phyloP scores from a whole-genome alignment of 306 rosid species.

The Vachellia pachyceras region DNA sequence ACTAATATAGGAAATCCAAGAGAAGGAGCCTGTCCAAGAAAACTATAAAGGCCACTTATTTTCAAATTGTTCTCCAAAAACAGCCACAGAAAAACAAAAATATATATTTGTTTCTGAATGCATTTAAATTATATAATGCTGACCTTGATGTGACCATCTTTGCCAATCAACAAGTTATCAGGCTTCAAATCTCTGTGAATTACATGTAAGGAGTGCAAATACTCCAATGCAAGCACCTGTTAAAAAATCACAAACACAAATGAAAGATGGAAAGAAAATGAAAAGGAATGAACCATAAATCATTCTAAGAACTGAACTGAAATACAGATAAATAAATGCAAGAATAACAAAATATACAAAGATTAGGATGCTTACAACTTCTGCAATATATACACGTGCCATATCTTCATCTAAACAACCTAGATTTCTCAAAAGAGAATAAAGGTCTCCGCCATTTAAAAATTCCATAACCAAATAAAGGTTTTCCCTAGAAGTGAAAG shows the following conservation, averaged over 20 bases:
- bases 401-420: slow-evolving; percentile 95
- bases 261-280: slow-evolving; percentile 2
- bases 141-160: slow-evolving; percentile 98
- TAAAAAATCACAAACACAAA: slow-evolving; percentile 6
- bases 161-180: slow-evolving; percentile 93
- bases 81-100: background rate
- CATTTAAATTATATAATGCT: slow-evolving; percentile 36
- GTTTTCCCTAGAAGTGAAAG: slow-evolving; percentile 97
- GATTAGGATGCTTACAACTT: slow-evolving; percentile 72
- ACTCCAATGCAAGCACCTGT: slow-evolving; percentile 98
- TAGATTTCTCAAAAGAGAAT: slow-evolving; percentile 82
- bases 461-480: slow-evolving; percentile 98
- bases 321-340: background rate
- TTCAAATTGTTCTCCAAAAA: background rate
- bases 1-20: background rate
- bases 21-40: background rate
- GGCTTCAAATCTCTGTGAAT: slow-evolving; percentile 99
- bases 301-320: slow-evolving; percentile 6
- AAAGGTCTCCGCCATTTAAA: slow-evolving; percentile 96
- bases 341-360: slow-evolving; percentile 23
- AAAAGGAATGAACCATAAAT: background rate
- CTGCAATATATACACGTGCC: slow-evolving; percentile 91
- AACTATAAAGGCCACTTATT: background rate
- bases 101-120: background rate
- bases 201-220: slow-evolving; percentile 81